A percentile compares a stretch with the other conserved stretches of the same genome.
These are phyloP conservation scores for Rutstroemia sp. DNA, from an alignment of 2,329 filamentous ascomycete genomes.

Conservation along the genomic window DNA sequence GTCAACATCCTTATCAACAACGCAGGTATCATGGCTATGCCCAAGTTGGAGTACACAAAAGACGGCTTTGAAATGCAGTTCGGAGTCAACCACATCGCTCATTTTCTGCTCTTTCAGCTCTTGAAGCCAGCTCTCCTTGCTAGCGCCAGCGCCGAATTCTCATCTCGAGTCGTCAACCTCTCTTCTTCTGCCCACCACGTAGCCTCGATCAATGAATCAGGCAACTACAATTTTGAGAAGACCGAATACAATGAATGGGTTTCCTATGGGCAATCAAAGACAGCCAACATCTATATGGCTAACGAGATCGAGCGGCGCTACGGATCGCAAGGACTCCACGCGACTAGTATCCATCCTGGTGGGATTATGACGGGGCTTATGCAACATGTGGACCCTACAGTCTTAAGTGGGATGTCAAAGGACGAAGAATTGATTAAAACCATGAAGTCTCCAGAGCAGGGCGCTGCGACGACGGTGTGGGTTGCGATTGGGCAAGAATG, in stretches of 20 bases:
- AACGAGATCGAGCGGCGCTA: slow-evolving; percentile 40
- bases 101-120: slow-evolving; percentile 47
- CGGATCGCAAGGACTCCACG: slow-evolving; percentile 33
- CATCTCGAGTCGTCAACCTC: slow-evolving; percentile 40
- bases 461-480: slow-evolving; percentile 38
- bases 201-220: slow-evolving; percentile 34
- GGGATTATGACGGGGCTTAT: slow-evolving; percentile 24
- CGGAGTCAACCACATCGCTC: slow-evolving; percentile 43
- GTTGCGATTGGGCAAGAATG: slow-evolving; percentile 27
- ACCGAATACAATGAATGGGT: slow-evolving; percentile 31
- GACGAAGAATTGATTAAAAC: neutral
- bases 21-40: slow-evolving; percentile 19
- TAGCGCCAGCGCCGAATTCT: slow-evolving; percentile 32
- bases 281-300: slow-evolving; percentile 39
- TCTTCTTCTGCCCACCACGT: slow-evolving; percentile 37
- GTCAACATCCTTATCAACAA: slow-evolving; percentile 26
- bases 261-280: slow-evolving; percentile 38
- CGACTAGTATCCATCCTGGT: slow-evolving; percentile 37
- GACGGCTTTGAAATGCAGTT: slow-evolving; percentile 45
- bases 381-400: slow-evolving; percentile 1
- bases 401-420: no score
- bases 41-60: slow-evolving; percentile 23
- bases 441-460: slow-evolving; percentile 23
- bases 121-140: slow-evolving; percentile 37
- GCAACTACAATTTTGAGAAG: slow-evolving; percentile 12